Evolutionary conservation across 139 green algal species (phyloP), one percentile per base, ranked within the genome.

Genomic region (Coelastrella sp.): DNA sequence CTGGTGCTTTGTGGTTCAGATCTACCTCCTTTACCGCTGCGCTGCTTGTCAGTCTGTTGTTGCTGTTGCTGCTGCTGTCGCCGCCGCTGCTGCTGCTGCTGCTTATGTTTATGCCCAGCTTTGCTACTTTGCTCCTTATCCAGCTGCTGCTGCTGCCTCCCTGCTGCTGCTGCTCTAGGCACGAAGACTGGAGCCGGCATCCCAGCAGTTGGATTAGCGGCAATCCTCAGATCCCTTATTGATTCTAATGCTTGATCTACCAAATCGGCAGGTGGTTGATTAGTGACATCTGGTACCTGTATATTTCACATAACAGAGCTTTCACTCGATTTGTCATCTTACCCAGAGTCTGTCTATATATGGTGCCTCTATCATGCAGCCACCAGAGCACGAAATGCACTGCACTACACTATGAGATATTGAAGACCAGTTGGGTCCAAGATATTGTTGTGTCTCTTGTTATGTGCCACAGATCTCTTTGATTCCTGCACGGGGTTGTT

Each of bases 111-210:
- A 30, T 11, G 40, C 6, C 19, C 53, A 19, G n/a, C 32, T 23
- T 5, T 51, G 37, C 51, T 37, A 9, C 53, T 48, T 23, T 15
- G 40, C 32, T 37, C 25, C 32, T 79, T 32, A 34, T 11, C 8
- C 21, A 13, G 30, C 51, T 71, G 75, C 51, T 38, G 17, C 35
- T 74, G 59, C 62, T 76, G 17, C 75, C 37, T 30, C 63, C 34
- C 78, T 84, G 59, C 62, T 84, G 57, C 41, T 76, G 60, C 78
- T 76, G 78, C 21, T 76, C 27, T 27, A 21, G 79, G 66, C 13
- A 89, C 43, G 41, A 87, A 89, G 34, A 87, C 72, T 11, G 85
- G 85, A 37, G 78, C 32, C 25, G 85, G 63, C 21, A 77, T 84
- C 15, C 30, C 27, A 37, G 81, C 32, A 38, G 38, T 87, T 21